phyloP scores from a whole-genome alignment of 495 filamentous ascomycete species.

The Pyrenula massariospora region DNA sequence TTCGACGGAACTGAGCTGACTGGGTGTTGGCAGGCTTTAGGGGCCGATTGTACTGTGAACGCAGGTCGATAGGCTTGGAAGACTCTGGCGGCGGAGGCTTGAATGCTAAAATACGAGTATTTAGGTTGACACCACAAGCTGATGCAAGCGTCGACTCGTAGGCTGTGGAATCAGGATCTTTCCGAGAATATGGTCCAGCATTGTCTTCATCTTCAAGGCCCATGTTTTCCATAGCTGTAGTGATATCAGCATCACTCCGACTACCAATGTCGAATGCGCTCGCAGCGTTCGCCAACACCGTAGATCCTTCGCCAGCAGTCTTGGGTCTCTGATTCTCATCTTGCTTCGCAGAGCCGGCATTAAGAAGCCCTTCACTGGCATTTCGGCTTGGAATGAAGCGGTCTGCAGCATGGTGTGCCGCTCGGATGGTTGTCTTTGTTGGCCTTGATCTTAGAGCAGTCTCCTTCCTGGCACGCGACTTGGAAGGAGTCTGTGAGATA shows the following conservation, averaged over 20 bases:
- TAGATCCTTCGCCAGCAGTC: constrained; percentile 54
- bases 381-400: constrained; percentile 91
- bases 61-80: constrained; percentile 92
- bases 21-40: constrained; percentile 63
- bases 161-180: constrained; percentile 74
- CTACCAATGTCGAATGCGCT: constrained; percentile 53
- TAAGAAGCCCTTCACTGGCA: constrained; percentile 78
- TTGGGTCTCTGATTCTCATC: constrained; percentile 59
- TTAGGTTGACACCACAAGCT: constrained; percentile 85
- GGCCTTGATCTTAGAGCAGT: constrained; percentile 50
- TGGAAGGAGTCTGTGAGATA: constrained; percentile 57
- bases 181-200: constrained; percentile 50
- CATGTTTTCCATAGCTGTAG: constrained; percentile 66
- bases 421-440: constrained; percentile 68
- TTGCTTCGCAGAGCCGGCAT: constrained; percentile 71
- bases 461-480: constrained; percentile 51
- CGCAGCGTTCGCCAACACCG: constrained; percentile 57
- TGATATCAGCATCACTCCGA: constrained; percentile 61
- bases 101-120: constrained; percentile 94
- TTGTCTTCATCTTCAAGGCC: constrained; percentile 53
- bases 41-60: constrained; percentile 95
- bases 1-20: constrained; percentile 74
- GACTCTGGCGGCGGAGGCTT: constrained; percentile 96
- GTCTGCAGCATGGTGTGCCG: constrained; percentile 67
- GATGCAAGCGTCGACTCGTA: constrained; percentile 87